Evolutionary conservation across 73 alveolate species (phyloP), one percentile per base, ranked within the genome.

Genomic region (Symbiodinium pilosum): DNA sequence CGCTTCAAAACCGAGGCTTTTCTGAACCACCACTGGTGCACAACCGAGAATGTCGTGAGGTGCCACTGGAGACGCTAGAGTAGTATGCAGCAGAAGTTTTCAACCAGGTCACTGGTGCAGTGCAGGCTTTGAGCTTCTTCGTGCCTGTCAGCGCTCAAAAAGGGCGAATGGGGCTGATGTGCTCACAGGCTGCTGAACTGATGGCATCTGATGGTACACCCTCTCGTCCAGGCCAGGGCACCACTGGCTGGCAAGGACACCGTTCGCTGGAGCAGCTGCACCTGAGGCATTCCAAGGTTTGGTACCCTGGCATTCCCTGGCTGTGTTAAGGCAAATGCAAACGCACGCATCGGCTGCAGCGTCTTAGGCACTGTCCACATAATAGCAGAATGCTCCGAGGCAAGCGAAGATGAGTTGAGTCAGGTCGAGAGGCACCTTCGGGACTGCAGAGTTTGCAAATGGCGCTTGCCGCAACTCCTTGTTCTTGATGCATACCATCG

Each of bases 401-500:
- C 83, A 75, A 4, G 95, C 87, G 75, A 89, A 89, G 71, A 89
- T 68, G 87, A 89, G 95, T 73, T 89, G 95, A n/a, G 95, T 89
- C 87, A 89, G 51, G 71, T 89, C 95, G 42, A 89, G 43, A 26
- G 95, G 95, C 43, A 89, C 95, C 94, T 87, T 39, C 32, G 34
- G 73, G 32, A 54, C 20, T 24, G 73, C 73, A n/a, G 30, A 54
- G 73, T 26, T 6, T 24, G 26, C 73, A 54, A 54, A n/a, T 30
- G 20, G 68, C 68, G 68, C 68, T 16, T 16, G 68, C 21, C 68
- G n/a, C n/a, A n/a, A n/a, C n/a, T n/a, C 71, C 71, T 21, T 54
- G 32, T 54, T 54, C 71, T 54, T 18, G 73, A 6, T 54, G 73
- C 73, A n/a, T 34, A 30, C 47, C 1, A 39, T 59, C 8, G 43